phyloP scores from a whole-genome alignment of 2,329 filamentous ascomycete species.

The Clonostachys rosea region DNA sequence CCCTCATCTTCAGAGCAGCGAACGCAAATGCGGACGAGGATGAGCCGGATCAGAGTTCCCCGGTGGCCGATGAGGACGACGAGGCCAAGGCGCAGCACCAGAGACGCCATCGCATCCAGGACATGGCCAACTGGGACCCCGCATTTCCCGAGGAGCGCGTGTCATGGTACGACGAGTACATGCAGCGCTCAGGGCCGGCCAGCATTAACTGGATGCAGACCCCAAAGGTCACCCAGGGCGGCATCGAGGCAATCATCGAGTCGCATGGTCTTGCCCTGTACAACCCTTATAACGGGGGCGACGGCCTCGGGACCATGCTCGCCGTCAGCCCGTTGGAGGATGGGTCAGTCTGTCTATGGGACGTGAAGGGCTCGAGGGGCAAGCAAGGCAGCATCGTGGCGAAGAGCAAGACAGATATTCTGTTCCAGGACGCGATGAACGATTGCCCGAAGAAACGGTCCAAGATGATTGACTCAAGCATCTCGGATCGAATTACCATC shows the following conservation, averaged over 20 bases:
- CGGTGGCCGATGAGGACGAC: conserved; percentile 24
- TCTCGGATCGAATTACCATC: conserved; percentile 80
- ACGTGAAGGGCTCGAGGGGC: conserved; percentile 54
- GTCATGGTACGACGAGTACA: conserved; percentile 86
- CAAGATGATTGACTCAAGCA: conserved; percentile 65
- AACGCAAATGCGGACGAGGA: not conserved
- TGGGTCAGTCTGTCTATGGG: conserved; percentile 85
- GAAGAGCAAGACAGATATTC: conserved; percentile 60
- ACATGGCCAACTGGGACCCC: conserved; percentile 80
- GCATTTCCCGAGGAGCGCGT: conserved; percentile 66
- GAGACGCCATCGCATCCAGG: conserved; percentile 29
- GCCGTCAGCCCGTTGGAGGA: conserved; percentile 79
- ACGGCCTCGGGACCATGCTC: conserved; percentile 35
- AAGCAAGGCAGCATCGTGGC: conserved; percentile 60
- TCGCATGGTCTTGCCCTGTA: conserved; percentile 71
- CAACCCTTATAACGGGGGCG: conserved; percentile 43
- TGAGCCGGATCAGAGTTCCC: not conserved
- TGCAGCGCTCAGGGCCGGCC: conserved; percentile 74
- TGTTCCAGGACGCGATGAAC: conserved; percentile 52
- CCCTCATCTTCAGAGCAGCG: not conserved
- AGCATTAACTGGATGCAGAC: conserved; percentile 72
- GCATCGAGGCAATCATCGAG: conserved; percentile 49
- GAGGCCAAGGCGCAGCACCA: conserved; percentile 8
- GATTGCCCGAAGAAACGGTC: conserved; percentile 40
- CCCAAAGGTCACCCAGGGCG: conserved; percentile 38